Percentiles rank a stretch among this genome's conserved stretches.
Conservation (phyloP, 1,139 yeast species). For the Blastobotrys apis region DNA sequence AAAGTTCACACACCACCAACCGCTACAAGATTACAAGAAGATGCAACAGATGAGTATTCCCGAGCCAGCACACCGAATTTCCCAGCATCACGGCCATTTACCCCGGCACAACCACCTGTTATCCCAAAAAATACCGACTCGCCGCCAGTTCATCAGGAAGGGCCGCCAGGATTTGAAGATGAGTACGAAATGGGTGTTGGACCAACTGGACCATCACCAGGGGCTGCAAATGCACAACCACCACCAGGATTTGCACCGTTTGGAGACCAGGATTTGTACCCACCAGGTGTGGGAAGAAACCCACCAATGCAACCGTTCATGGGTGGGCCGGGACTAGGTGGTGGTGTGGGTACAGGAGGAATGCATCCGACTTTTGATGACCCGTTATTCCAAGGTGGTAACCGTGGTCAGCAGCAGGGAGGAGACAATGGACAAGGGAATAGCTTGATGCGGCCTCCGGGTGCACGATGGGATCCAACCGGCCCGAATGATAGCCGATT, state of each 20-base stretch:
- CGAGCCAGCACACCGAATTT: constrained; percentile 15
- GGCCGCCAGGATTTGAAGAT: constrained; percentile 55
- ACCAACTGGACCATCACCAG: not conserved
- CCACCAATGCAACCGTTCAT: constrained; percentile 31
- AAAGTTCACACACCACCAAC: not conserved
- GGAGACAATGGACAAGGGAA: constrained; percentile 29
- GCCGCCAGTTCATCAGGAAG: constrained; percentile 28
- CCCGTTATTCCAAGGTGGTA: constrained; percentile 22
- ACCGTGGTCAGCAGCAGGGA: constrained; percentile 15
- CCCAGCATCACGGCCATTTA: constrained; percentile 16
- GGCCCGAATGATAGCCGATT: constrained; percentile 23
- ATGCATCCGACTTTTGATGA: constrained; percentile 37
- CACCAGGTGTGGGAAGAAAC: constrained; percentile 37
- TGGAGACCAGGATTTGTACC: constrained; percentile 41
- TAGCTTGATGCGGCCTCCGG: constrained; percentile 32
- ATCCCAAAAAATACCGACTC: constrained; percentile 8
- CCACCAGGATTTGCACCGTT: constrained; percentile 11
- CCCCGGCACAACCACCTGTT: constrained; percentile 15
- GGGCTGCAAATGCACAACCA: not conserved
- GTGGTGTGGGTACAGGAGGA: constrained; percentile 30
- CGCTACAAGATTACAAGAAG: constrained; percentile 1
- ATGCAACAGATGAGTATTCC: constrained; percentile 10
- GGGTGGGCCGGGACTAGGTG: constrained; percentile 15
- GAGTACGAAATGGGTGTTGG: constrained; percentile 43
- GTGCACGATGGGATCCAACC: constrained; percentile 39